Evolutionary conservation across 176 grass and related monocot genomes (phyloP).

Genomic region (Echinochloa phyllopogon): DNA sequence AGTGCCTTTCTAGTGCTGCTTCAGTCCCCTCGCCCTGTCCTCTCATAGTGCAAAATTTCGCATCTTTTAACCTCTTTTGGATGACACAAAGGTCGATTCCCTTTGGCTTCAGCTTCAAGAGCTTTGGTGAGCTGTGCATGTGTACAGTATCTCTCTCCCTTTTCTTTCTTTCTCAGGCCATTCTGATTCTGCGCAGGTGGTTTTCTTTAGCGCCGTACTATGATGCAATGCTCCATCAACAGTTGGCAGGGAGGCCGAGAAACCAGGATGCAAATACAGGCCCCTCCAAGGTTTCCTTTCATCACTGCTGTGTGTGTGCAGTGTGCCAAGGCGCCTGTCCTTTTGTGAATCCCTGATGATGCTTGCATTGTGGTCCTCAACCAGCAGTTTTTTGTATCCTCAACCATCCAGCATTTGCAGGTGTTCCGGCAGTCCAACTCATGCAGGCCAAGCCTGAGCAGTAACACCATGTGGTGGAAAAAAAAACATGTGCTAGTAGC

Average conservation of each 20-base stretch:
- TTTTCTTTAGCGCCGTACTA: background rate
- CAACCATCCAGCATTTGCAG: background rate
- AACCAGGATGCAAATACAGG: slow-evolving; percentile 22
- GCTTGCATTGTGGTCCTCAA: background rate
- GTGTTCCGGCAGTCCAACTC: background rate
- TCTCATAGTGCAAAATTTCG: slow-evolving; percentile 33
- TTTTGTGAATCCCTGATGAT: background rate
- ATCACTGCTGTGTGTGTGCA: background rate
- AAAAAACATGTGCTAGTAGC: background rate
- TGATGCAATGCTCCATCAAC: slow-evolving; percentile 17
- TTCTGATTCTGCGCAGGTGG: background rate
- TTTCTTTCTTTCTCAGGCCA: slow-evolving; percentile 15
- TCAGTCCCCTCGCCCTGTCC: slow-evolving; percentile 22
- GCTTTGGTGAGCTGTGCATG: slow-evolving; percentile 33
- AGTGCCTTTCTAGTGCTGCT: slow-evolving; percentile 29
- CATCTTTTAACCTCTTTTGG: slow-evolving; percentile 38
- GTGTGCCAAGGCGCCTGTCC: background rate
- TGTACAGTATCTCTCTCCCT: background rate
- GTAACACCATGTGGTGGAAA: background rate
- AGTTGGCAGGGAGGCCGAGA: slow-evolving; percentile 27
- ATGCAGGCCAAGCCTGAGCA: background rate
- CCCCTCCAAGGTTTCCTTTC: slow-evolving; percentile 26
- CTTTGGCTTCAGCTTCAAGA: slow-evolving; percentile 14
- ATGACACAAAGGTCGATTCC: slow-evolving; percentile 30
- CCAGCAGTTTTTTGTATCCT: background rate